Conservation (phyloP, 805 yeast genomes). For the Maudiozyma barnettii region DNA sequence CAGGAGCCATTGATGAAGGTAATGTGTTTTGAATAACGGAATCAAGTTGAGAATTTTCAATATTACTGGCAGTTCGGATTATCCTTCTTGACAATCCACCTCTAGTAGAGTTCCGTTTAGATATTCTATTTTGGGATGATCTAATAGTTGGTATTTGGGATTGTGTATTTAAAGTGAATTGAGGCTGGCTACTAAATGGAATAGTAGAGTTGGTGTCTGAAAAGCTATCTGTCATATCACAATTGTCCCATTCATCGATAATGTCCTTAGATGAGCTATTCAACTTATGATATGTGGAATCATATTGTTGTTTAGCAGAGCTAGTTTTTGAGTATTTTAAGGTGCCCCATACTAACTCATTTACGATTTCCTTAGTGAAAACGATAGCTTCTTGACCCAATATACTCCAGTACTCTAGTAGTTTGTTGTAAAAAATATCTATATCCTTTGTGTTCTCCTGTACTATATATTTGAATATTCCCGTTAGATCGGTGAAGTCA, state of each 20-base stretch:
- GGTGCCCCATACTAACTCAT: conserved; percentile 12
- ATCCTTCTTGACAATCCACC: not conserved
- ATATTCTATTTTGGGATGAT: conserved; percentile 17
- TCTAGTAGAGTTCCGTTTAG: not conserved
- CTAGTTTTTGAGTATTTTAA: conserved; percentile 9
- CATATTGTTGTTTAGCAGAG: conserved; percentile 3
- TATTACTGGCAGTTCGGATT: not conserved
- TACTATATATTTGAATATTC: conserved; percentile 10
- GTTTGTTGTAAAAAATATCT: conserved; percentile 18
- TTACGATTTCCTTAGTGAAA: conserved; percentile 14
- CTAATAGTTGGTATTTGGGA: conserved; percentile 25
- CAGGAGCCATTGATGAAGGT: conserved; percentile 27
- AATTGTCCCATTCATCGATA: conserved; percentile 20
- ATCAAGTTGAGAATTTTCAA: conserved; percentile 3
- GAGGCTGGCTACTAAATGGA: conserved; percentile 11
- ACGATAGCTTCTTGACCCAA: conserved; percentile 11
- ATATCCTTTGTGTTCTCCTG: conserved; percentile 13
- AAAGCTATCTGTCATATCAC: conserved; percentile 7
- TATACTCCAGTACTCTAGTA: conserved; percentile 25
- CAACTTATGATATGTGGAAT: conserved; percentile 6
- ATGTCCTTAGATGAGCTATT: conserved; percentile 11
- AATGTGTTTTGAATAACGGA: conserved; percentile 5
- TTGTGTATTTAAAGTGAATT: conserved; percentile 13
- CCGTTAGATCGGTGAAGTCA: conserved; percentile 11
- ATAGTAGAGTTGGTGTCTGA: not conserved